Evolutionary conservation across 2,329 filamentous ascomycete species (phyloP).

Genomic region (Monosporascus ibericus): DNA sequence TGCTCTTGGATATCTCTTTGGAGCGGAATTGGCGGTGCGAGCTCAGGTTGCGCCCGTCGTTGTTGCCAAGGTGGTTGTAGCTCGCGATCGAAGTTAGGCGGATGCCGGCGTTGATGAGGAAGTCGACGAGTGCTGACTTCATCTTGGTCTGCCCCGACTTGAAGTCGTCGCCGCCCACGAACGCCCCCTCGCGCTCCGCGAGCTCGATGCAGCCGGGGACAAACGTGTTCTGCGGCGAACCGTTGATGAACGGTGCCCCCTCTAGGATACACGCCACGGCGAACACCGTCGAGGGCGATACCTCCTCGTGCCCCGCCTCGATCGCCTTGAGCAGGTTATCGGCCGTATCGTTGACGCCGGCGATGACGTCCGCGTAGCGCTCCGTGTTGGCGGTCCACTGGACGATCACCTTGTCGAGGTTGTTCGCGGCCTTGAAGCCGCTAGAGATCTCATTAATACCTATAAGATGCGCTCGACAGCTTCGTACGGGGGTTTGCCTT

Average conservation of each 20-base stretch:
- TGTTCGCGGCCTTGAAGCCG: constrained; percentile 82
- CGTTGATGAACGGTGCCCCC: constrained; percentile 92
- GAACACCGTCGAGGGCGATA: constrained; percentile 94
- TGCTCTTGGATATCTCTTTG: constrained; percentile 99
- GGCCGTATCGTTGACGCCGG: constrained; percentile 92
- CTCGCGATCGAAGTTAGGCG: constrained; percentile 97
- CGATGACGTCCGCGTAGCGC: constrained; percentile 82
- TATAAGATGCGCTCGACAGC: not conserved
- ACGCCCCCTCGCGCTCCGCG: constrained; percentile 78
- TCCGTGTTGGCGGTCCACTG: constrained; percentile 99
- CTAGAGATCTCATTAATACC: constrained; percentile 30
- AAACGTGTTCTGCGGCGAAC: constrained; percentile 98
- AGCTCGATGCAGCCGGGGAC: constrained; percentile 88
- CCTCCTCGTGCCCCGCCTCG: constrained; percentile 77
- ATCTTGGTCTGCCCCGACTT: constrained; percentile 99
- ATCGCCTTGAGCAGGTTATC: constrained; percentile 89
- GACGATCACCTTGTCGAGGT: constrained; percentile 90
- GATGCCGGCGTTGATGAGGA: constrained; percentile 97
- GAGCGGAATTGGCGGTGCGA: constrained; percentile 98
- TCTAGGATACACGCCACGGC: constrained; percentile 93
- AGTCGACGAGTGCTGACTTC: constrained; percentile 98
- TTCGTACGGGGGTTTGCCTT: constrained; percentile 18
- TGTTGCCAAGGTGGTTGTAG: constrained; percentile 99
- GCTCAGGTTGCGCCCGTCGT: constrained; percentile 97
- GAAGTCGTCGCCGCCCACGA: constrained; percentile 98